phyloP scores from a whole-genome alignment of 257 asterid species.

The Solanum clarkiae region DNA sequence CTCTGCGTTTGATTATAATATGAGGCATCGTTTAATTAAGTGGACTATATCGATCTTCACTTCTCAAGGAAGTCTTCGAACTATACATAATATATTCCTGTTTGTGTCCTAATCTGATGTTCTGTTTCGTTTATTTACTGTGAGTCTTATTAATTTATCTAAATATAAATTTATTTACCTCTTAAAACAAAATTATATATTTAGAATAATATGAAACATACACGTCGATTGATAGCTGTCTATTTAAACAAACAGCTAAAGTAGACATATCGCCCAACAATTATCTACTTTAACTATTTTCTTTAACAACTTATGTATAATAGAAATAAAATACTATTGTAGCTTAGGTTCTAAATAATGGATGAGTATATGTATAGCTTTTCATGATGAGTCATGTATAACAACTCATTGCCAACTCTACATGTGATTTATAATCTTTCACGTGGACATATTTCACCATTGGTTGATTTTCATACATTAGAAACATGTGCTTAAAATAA shows the following conservation, averaged over 20 bases:
- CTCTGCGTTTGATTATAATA: not conserved
- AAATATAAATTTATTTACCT: not conserved
- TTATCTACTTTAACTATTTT: too few relatives aligned
- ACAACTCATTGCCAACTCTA: conserved; percentile 12
- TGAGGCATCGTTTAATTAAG: not conserved
- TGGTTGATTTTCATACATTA: not conserved
- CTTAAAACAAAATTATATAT: not conserved
- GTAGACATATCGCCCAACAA: too few relatives aligned
- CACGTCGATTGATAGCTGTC: too few relatives aligned
- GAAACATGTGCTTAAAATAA: conserved; percentile 21
- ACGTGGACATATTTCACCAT: not conserved
- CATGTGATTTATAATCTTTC: conserved; percentile 22
- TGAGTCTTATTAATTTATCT: not conserved
- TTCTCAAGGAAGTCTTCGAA: not conserved
- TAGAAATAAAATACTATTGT: not conserved
- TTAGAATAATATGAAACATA: not conserved
- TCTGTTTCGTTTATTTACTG: not conserved
- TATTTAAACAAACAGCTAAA: too few relatives aligned
- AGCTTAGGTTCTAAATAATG: not conserved
- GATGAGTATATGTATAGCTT: not conserved
- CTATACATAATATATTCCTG: not conserved
- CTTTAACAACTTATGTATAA: too few relatives aligned
- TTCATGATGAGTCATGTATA: not conserved
- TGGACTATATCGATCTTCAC: not conserved
- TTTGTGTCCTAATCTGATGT: not conserved